These are phyloP conservation scores for Spergularia marina DNA, from an alignment of 148 eudicot species.

Conservation along the genomic window DNA sequence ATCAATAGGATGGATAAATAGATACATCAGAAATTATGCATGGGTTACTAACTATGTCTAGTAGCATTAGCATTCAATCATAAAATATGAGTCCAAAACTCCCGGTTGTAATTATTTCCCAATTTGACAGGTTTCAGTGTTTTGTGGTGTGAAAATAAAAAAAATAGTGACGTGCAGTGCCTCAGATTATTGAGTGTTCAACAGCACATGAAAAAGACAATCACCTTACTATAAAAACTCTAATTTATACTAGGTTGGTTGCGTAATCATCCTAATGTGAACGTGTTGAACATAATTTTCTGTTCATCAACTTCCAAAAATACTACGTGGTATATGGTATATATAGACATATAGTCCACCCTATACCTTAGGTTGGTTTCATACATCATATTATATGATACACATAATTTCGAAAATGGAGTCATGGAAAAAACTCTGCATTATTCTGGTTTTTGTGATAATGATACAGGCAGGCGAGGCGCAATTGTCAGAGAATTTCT, in stretches of 20 bases:
- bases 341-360: too few species aligned
- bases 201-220: conserved; percentile 12
- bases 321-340: too few species aligned
- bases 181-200: conserved; percentile 1
- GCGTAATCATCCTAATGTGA: neutral
- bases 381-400: neutral
- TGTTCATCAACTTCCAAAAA: too few species aligned
- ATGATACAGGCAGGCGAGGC: conserved; percentile 36
- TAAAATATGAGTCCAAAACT: neutral
- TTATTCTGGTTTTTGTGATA: conserved; percentile 14
- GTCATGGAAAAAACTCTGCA: conserved; percentile 25
- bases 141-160: conserved; percentile 9
- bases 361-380: too few species aligned
- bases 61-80: neutral
- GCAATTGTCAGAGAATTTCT: conserved; percentile 48
- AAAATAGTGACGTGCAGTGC: neutral
- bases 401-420: conserved; percentile 22
- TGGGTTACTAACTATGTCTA: neutral
- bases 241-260: neutral
- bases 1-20: too few species aligned
- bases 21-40: too few species aligned
- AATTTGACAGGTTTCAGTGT: conserved; percentile 2
- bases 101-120: neutral
- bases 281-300: neutral
- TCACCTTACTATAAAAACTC: conserved; percentile 1